Evolutionary conservation across 2,329 filamentous ascomycete genomes (phyloP), one percentile per base, ranked within the genome.

Genomic region (Monilinia fructigena): DNA sequence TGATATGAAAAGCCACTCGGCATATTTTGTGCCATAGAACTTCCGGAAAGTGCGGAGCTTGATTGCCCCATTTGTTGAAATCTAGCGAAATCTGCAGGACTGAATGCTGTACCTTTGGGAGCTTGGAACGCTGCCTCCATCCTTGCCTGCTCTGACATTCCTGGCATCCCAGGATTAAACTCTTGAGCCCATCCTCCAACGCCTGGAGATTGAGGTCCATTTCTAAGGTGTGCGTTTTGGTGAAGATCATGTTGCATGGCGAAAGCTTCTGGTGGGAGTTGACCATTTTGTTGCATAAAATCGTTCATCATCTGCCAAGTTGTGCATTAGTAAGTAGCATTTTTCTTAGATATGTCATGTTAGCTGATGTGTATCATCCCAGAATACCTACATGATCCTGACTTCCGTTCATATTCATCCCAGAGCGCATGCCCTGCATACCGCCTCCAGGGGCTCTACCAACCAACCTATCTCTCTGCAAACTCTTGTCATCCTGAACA

Each of bases 401-500:
- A 58, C 86, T 86, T 35, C 75, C 74, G 68, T 70, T 73, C 71
- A 74, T 72, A 18, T 67, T 86, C 59, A 74, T 67, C 4, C 72
- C 84, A 72, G 85, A 84, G 70, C 92, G 86, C 82, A 96, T 93
- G 74, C 90, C 86, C 76, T 91, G 89, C 74, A 91, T 84, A 74
- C 89, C 82, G 10, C 85, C 88, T 54, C 85, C 87, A 0, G 91
- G 89, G 0, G 87, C 88, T 71, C 89, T 83, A 69, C 91, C 92
- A 68, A 91, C 88, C 69, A 98, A 83, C 68, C 95, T 87, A 79
- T 99, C 95, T 75, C 93, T 86, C 80, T 98, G 95, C 67, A 98
- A 82, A 67, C 91, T 95, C 80, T 93, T 96, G 82, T 99, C 95
- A 84, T 96, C 92, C 76, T 96, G 91, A 66, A 95, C 92, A 79